Base-by-base conservation (phyloP, 148 eudicot genomes). In the Vaccinium myrtillus region DNA sequence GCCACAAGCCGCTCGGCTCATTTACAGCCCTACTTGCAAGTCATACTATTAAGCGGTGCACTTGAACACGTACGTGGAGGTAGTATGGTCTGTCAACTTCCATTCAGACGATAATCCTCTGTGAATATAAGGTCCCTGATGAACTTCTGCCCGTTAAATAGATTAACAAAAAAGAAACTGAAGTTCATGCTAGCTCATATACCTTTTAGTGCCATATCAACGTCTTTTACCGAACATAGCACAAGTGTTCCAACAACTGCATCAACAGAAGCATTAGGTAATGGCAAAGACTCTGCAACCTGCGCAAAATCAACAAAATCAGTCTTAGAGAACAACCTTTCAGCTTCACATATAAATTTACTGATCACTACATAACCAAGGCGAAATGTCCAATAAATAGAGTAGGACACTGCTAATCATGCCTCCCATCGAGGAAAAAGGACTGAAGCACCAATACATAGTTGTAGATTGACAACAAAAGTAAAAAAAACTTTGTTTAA, bases 201-300 rank as follows among this genome's bases (percentile, higher is more conserved):
- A 91, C 98, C 98, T 91, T 90, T 88, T 84, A 96, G 88, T 76
- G 94, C 84, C 83, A 77, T 51, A 76, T 88, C 56, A 55, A 93
- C 93, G 84, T 96, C 98, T 74, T 85, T 86, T 50, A 96, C 98
- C 82, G 98, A 96, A 90, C 98, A 96, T 58, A 96, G 85, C 25
- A 96, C 98, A 79, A 93, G 94, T 18, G 98, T 92, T 80, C 98
- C 98, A 82, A 96, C 87, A 83, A 96, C 98, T n/a, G 94, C 97
- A 87, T 96, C 98, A 82, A 96, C 89, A 25, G 98, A 94, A 79
- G 94, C 94, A 88, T 96, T 97, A 53, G 85, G 73, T 78, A 96
- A 23, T 10, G 98, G 98, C 88, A 96, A 92, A 79, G 91, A 90
- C 88, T 96, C 98, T 18, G 91, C 96, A 83, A 95, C 98, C 98